These are phyloP conservation scores for Alternaria brassicicola DNA, from an alignment of 2,329 filamentous ascomycete species.

Conservation along the genomic window DNA sequence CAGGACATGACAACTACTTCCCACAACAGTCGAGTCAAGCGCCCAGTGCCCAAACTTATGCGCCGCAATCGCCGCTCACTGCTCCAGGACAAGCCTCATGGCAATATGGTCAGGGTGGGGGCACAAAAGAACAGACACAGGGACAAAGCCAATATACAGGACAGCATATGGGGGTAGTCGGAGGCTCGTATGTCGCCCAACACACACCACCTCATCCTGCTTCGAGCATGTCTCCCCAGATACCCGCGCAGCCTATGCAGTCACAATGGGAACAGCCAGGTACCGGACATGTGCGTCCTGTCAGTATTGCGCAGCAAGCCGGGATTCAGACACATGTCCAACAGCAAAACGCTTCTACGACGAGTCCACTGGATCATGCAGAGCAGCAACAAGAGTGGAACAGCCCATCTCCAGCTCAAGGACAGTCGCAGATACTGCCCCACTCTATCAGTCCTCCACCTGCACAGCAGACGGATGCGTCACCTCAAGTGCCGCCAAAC, in stretches of 20 bases:
- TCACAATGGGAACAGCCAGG: constrained; percentile 15
- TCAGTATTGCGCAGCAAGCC: constrained; percentile 11
- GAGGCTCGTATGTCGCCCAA: constrained; percentile 12
- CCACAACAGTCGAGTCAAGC: constrained; percentile 22
- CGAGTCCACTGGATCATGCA: constrained; percentile 18
- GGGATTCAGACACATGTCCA: constrained; percentile 14
- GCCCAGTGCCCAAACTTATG: constrained; percentile 9
- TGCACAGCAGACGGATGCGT: constrained; percentile 16
- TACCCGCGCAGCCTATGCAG: constrained; percentile 14
- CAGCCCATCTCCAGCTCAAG: constrained; percentile 22
- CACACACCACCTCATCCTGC: constrained; percentile 18
- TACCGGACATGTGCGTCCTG: constrained; percentile 1
- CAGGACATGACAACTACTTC: constrained; percentile 39
- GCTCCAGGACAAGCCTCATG: constrained; percentile 14
- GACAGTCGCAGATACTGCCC: constrained; percentile 13
- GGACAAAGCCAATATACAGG: constrained; percentile 21
- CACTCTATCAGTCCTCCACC: constrained; percentile 28
- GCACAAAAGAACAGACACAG: constrained; percentile 12
- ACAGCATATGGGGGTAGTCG: constrained; percentile 39
- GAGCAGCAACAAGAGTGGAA: constrained; percentile 39
- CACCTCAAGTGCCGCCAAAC: constrained; percentile 17
- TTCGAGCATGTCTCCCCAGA: constrained; percentile 16
- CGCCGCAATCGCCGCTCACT: constrained; percentile 25
- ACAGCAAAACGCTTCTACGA: constrained; percentile 20
- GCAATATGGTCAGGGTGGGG: constrained; percentile 21